Evolutionary conservation across 352 stramenopile genomes (phyloP), one percentile per base, ranked within the genome.

Genomic region (Phytophthora parvispora): DNA sequence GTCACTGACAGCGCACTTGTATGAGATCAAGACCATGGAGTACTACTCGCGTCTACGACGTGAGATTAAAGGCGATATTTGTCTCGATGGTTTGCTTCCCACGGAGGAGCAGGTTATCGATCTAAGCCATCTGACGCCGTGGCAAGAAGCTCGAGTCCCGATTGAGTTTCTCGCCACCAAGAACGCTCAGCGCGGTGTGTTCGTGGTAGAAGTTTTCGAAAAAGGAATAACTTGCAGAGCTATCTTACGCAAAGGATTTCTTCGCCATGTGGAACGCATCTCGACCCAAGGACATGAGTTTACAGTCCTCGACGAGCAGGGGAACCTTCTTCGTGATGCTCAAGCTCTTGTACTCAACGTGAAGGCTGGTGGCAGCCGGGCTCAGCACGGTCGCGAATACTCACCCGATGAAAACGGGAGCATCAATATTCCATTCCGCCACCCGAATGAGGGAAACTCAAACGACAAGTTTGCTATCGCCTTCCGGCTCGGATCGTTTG

Each of bases 141-240:
- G 77, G 70, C 81, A 90, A 67, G 72, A 86, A 57, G 65, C 64
- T 2, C 67, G 74, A 13, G 57, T 91, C 47, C 61, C 72, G 4
- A 68, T 86, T 20, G 31, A 67, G 31, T 80, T 83, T 51, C 24
- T 65, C 29, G 51, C 32, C 16, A 67, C 40, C 18, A 52, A 43
- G 24, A 50, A 69, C 10, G 13, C 15, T 34, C 55, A 74, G 24
- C 84, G 81, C 32, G 81, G 84, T 15, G 75, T 90, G 7, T 92
- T 86, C 51, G 77, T 91, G 12, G 81, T 91, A 5, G 83, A 91
- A 67, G 69, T 91, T 8, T 79, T 91, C 31, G 81, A 86, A 47
- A 84, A 83, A 24, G 76, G 80, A 28, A 72, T 77, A 22, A 83
- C 81, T 1, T 91, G 83, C 28, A 75, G 83, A 12, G 83, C 83